phyloP scores from a whole-genome alignment of 768 basidiomycete species.

The Tulasnella calospora region DNA sequence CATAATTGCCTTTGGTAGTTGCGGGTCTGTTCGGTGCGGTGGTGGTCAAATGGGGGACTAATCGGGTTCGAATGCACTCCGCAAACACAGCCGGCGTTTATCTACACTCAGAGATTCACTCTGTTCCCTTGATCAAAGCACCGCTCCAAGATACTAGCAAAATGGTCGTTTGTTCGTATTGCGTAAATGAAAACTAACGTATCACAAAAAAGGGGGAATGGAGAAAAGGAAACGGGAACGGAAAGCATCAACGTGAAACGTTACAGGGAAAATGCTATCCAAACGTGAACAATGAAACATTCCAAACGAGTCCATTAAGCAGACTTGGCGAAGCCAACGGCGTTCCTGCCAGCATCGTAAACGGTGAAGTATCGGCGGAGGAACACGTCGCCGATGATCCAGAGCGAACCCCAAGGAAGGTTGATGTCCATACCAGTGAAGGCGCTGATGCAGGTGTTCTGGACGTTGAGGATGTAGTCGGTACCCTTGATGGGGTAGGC shows the following conservation, averaged over 20 bases:
- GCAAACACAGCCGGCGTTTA: neutral
- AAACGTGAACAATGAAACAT: neutral
- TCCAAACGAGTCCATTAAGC: slow-evolving; percentile 24
- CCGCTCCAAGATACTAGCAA: neutral
- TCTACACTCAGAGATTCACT: neutral
- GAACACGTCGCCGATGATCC: slow-evolving; percentile 95
- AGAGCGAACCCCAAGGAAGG: slow-evolving; percentile 66
- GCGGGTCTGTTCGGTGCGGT: neutral
- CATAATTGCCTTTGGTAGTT: neutral
- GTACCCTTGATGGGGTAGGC: slow-evolving; percentile 70
- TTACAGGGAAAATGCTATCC: neutral
- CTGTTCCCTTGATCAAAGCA: neutral
- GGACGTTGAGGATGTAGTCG: slow-evolving; percentile 87
- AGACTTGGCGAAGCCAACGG: slow-evolving; percentile 72
- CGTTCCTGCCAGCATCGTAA: slow-evolving; percentile 72
- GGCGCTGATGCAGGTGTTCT: slow-evolving; percentile 88
- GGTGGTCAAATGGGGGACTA: neutral
- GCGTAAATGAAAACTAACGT: neutral
- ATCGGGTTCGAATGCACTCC: neutral
- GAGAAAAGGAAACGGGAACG: neutral
- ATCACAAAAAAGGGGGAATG: neutral
- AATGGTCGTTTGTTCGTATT: neutral
- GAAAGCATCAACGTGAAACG: neutral
- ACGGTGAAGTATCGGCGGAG: slow-evolving; percentile 88
- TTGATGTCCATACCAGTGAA: slow-evolving; percentile 92